Evolutionary conservation across 2,329 filamentous ascomycete genomes (phyloP).

Genomic region (Colletotrichum tamarilloi): DNA sequence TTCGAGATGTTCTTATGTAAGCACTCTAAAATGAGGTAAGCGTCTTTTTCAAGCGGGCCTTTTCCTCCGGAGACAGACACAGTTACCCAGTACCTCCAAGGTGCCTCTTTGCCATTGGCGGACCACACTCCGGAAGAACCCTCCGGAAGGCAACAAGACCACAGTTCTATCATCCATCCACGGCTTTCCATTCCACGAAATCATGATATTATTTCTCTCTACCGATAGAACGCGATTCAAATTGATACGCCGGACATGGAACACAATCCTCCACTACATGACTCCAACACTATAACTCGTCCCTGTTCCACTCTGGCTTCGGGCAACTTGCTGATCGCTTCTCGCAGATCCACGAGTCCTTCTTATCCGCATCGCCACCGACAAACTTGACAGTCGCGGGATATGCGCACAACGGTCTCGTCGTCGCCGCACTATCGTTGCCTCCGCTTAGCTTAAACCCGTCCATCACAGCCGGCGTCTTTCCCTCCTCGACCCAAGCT

Average conservation of each 20-base stretch:
- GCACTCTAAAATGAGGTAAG: not conserved
- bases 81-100: not conserved
- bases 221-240: not conserved
- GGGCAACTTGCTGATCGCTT: not conserved
- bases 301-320: not conserved
- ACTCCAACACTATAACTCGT: not conserved
- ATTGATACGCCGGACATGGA: not conserved
- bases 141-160: not conserved
- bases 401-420: conserved; percentile 31
- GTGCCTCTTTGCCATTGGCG: not conserved
- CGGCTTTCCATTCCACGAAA: not conserved
- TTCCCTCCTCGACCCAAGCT: conserved; percentile 30
- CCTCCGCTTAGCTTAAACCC: conserved; percentile 25
- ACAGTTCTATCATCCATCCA: not conserved
- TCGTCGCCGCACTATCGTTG: conserved; percentile 31
- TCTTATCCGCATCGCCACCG: conserved; percentile 20
- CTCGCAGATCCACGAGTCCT: conserved; percentile 27
- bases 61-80: not conserved
- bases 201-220: not conserved
- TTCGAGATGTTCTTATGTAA: not conserved
- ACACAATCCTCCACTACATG: too few species aligned
- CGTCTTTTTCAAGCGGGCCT: not conserved
- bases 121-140: not conserved
- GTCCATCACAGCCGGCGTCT: conserved; percentile 11
- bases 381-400: conserved; percentile 7